A percentile compares a stretch with the other conserved stretches of the same genome.
Conservation (phyloP, 495 filamentous ascomycete species). For the Aspergillus egyptiacus region DNA sequence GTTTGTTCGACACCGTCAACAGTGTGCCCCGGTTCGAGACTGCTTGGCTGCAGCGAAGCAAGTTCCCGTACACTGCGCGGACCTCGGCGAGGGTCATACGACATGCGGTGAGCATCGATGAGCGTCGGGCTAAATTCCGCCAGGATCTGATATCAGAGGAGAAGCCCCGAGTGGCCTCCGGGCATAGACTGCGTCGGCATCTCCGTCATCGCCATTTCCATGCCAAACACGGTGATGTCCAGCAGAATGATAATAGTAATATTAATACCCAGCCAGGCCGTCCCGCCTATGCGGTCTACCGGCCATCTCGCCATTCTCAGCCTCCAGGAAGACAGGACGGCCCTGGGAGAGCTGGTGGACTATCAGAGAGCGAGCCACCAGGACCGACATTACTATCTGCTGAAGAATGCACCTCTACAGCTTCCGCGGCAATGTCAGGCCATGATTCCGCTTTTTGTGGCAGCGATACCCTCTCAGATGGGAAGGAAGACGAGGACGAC, state of each 20-base stretch:
- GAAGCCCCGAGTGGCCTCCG: conserved; percentile 20
- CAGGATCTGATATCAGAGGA: conserved; percentile 67
- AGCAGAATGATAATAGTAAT: too few relatives aligned
- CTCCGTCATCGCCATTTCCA: neutral
- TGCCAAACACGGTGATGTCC: neutral
- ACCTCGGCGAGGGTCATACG: conserved; percentile 66
- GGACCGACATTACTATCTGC: too few relatives aligned
- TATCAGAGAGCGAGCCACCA: too few relatives aligned
- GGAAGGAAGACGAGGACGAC: conserved; percentile 18
- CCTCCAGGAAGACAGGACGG: too few relatives aligned
- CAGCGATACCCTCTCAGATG: conserved; percentile 20
- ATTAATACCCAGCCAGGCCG: too few relatives aligned
- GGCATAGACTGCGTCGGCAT: neutral
- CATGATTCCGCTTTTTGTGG: too few relatives aligned
- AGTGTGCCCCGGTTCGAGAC: conserved; percentile 76
- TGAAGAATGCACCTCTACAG: conserved; percentile 5
- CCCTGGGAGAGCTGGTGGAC: too few relatives aligned
- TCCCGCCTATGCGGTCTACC: too few relatives aligned
- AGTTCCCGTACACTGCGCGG: conserved; percentile 76
- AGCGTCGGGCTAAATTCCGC: conserved; percentile 62
- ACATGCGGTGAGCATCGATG: conserved; percentile 75
- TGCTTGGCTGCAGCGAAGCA: conserved; percentile 78
- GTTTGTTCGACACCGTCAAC: conserved; percentile 58
- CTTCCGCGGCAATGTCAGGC: conserved; percentile 23
- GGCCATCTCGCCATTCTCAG: too few relatives aligned